These are phyloP conservation scores for Marasmius sp. DNA, from an alignment of 1,284 basidiomycete genomes.

Conservation along the genomic window DNA sequence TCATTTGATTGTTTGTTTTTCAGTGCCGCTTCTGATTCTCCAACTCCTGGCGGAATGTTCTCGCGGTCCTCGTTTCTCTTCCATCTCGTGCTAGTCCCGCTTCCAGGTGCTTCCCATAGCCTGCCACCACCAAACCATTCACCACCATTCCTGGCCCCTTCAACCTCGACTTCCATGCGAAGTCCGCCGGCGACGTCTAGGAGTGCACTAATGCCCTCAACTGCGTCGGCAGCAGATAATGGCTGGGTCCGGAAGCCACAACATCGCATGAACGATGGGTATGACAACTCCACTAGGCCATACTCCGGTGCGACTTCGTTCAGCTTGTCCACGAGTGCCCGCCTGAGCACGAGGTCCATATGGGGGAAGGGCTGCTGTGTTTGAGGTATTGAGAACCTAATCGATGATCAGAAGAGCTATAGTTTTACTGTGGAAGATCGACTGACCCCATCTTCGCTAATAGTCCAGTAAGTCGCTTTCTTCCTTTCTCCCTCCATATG, in stretches of 20 bases:
- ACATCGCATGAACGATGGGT: conserved; percentile 90
- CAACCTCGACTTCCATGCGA: conserved; percentile 84
- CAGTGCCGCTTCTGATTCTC: conserved; percentile 18
- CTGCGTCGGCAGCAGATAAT: conserved; percentile 89
- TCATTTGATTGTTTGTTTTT: conserved; percentile 30
- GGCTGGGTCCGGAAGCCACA: conserved; percentile 88
- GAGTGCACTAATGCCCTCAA: conserved; percentile 87
- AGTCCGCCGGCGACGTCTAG: conserved; percentile 91
- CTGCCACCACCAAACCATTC: conserved; percentile 87
- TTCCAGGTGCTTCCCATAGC: conserved; percentile 63
- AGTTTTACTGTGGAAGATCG: conserved; percentile 4
- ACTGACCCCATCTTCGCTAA: conserved; percentile 98
- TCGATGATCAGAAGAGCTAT: conserved; percentile 8
- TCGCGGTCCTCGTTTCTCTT: conserved; percentile 46
- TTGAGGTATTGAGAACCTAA: conserved; percentile 87
- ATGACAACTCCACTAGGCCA: conserved; percentile 92
- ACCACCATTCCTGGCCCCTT: conserved; percentile 81
- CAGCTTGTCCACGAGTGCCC: conserved; percentile 79
- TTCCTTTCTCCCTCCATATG: conserved; percentile 94
- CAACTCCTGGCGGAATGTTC: conserved; percentile 39
- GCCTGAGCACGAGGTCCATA: conserved; percentile 95
- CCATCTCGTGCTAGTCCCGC: conserved; percentile 33
- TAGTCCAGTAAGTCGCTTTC: conserved; percentile 86
- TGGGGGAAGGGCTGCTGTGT: conserved; percentile 93
- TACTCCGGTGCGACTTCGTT: conserved; percentile 94